Base-by-base conservation (phyloP, 1,284 basidiomycete species). In the Ceratobasidium theobromae region DNA sequence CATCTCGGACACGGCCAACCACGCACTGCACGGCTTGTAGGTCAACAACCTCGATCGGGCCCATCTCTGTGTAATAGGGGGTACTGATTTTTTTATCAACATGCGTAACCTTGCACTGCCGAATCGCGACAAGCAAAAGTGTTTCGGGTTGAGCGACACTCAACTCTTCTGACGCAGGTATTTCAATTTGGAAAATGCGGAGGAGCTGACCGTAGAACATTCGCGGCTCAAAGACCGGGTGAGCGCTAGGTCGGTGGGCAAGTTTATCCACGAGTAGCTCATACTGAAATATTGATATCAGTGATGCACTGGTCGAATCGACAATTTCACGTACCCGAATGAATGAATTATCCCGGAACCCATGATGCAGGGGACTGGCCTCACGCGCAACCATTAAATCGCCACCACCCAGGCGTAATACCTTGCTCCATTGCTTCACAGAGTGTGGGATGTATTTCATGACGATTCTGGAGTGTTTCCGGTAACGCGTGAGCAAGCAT, bases 371-470 rank as follows among this genome's bases (percentile, higher is more conserved):
- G 43, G 43, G 64, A 11, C 62, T 66, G 2, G 74, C 48, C 2
- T 53, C 69, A 27, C 65, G 62, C 1, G 74, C 71, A 38, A 66
- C 57, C 68, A 78, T 77, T 0, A 70, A 74, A 60, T 78, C 77
- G 8, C 77, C 77, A 11, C 67, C 76, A 14, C 72, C 74, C 1
- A 75, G 30, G n/a, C 70, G 69, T 6, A 67, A 60, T 3, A 78
- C 68, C 49, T 72, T 73, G 0, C 74, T 75, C 72, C 74, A 78
- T 46, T 25, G 73, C 67, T 12, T 41, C 9, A 23, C 66, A 1
- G 12, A 1, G 48, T 21, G 3, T 21, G 55, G 18, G 21, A 51
- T 48, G n/a, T n/a, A n/a, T n/a, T n/a, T n/a, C n/a, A n/a, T n/a
- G 35, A 48, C 66, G 25, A 11, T 49, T 51, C n/a, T 69, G 16